Evolutionary conservation across 768 basidiomycete genomes (phyloP).

Genomic region (Psilocybe sp.): DNA sequence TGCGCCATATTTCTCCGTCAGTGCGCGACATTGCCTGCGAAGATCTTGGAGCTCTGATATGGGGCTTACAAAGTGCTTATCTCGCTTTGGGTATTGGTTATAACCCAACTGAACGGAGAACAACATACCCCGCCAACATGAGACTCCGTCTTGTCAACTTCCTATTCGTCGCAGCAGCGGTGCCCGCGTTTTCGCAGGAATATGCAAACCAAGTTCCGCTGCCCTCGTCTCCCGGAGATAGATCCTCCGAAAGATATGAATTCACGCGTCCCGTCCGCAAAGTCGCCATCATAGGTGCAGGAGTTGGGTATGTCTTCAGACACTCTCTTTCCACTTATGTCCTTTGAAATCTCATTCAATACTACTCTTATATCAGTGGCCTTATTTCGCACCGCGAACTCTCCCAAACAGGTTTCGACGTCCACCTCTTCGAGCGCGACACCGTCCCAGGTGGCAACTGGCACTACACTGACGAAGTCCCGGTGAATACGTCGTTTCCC

Average conservation of each 20-base stretch:
- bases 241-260: conserved; percentile 21
- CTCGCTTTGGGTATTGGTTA: neutral
- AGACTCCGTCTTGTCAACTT: no score
- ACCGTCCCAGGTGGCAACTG: conserved; percentile 34
- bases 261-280: conserved; percentile 35
- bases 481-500: conserved; percentile 31
- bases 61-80: neutral
- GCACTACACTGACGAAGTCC: conserved; percentile 36
- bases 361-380: conserved; percentile 23
- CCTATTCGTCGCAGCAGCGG: neutral
- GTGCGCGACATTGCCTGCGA: conserved; percentile 10
- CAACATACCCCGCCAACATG: no score
- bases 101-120: neutral
- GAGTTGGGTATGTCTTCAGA: conserved; percentile 30
- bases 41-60: neutral
- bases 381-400: conserved; percentile 35
- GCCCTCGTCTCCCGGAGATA: neutral
- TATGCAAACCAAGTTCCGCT: conserved; percentile 2
- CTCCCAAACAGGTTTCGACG: conserved; percentile 29
- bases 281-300: conserved; percentile 39
- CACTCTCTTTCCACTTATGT: neutral
- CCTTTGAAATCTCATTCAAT: neutral
- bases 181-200: neutral
- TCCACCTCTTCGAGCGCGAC: conserved; percentile 35
- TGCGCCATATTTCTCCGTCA: conserved; percentile 14